Evolutionary conservation across 148 eudicot species (phyloP).

Genomic region (Silene latifolia): DNA sequence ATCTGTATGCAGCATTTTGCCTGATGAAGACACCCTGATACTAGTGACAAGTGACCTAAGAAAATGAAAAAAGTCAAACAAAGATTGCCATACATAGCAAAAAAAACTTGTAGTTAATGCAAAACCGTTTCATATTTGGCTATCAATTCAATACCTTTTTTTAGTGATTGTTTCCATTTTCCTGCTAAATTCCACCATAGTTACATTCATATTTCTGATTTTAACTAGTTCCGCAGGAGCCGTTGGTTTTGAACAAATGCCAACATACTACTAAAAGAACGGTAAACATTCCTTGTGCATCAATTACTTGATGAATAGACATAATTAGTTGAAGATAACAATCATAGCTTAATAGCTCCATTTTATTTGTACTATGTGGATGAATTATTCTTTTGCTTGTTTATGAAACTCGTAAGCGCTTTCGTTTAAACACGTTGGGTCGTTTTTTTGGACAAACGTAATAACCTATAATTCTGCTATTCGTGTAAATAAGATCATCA

Average conservation of each 20-base stretch:
- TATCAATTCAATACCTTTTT: not conserved
- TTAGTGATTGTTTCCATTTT: slow-evolving; percentile 7
- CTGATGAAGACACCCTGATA: slow-evolving; percentile 13
- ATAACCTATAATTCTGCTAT: no score
- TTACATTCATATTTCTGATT: slow-evolving; percentile 9
- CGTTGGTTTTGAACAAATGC: slow-evolving; percentile 10
- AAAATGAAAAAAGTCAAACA: slow-evolving; percentile 21
- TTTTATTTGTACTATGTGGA: not conserved
- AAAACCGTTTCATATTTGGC: slow-evolving; percentile 15
- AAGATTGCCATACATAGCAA: slow-evolving; percentile 21
- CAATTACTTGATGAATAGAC: not conserved
- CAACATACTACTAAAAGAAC: slow-evolving; percentile 11
- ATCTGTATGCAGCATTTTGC: slow-evolving; percentile 17
- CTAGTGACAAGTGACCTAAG: not conserved
- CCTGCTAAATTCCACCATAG: not conserved
- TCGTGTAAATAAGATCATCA: no score
- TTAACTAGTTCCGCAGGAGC: not conserved
- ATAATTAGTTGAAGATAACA: not conserved
- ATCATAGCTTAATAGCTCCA: not conserved
- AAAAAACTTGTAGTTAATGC: slow-evolving; percentile 19
- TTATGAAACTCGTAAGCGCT: no score
- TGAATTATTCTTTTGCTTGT: no score
- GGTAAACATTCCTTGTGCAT: not conserved
- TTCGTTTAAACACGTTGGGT: no score
- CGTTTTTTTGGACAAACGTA: no score